Evolutionary conservation across 78 protist genomes (phyloP).

Genomic region (Planoprotostelium fungivorum): DNA sequence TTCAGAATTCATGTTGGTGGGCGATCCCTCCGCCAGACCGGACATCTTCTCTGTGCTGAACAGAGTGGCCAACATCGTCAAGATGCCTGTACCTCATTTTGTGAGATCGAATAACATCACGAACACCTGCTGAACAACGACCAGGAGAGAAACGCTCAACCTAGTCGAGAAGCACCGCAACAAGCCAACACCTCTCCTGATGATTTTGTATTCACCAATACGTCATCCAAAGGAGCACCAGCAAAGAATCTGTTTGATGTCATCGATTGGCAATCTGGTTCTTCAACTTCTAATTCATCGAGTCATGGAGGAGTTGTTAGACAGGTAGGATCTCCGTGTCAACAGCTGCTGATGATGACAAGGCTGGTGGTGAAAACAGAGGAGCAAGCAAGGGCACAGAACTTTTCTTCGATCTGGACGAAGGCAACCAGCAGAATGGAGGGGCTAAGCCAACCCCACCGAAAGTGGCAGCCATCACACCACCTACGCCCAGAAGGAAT

Average conservation of each 20-base stretch:
- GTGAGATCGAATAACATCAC: slow-evolving; percentile 10
- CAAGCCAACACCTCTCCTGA: slow-evolving; percentile 4
- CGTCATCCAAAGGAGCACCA: neutral
- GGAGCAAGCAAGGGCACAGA: neutral
- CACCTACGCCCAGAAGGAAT: neutral
- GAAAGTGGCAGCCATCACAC: neutral
- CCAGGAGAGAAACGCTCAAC: slow-evolving; percentile 3
- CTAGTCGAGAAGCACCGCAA: neutral
- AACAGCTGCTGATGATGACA: neutral
- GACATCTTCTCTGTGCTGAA: slow-evolving; percentile 18
- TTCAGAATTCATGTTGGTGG: slow-evolving; percentile 16
- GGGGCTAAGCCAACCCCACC: neutral
- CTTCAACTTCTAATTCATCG: neutral
- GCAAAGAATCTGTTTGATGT: slow-evolving; percentile 30
- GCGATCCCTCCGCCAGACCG: slow-evolving; percentile 46
- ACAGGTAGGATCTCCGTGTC: neutral
- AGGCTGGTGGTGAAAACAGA: neutral
- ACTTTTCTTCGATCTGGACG: neutral
- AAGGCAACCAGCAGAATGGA: too few relatives aligned
- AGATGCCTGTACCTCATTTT: neutral
- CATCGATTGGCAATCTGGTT: slow-evolving; percentile 8
- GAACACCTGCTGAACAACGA: neutral
- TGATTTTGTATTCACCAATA: neutral
- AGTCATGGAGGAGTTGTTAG: neutral
- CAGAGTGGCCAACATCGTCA: neutral